Evolutionary conservation across 108 stramenopile species (phyloP).

Genomic region (Conticribra guillardii): DNA sequence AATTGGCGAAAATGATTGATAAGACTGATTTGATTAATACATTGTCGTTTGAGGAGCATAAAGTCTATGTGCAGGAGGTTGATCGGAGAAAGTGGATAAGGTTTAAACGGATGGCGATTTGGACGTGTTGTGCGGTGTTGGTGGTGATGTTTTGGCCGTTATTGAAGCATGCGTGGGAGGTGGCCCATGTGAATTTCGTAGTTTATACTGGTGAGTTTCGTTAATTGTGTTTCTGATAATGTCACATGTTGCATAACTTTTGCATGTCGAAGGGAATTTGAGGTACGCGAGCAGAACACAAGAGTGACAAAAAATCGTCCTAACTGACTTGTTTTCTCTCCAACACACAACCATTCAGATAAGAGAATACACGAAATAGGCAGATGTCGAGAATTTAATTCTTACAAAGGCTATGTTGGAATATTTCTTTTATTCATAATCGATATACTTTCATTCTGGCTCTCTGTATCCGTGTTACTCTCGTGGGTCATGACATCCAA

Average conservation of each 20-base stretch:
- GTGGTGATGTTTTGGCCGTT: constrained; percentile 78
- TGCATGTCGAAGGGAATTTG: too few species aligned
- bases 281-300: not conserved
- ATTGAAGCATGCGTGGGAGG: constrained; percentile 59
- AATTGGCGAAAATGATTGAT: constrained; percentile 84
- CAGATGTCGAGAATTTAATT: constrained; percentile 66
- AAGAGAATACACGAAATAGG: constrained; percentile 68
- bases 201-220: constrained; percentile 64
- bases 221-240: constrained; percentile 1
- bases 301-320: not conserved
- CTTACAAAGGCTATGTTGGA: constrained; percentile 59
- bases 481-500: constrained; percentile 76
- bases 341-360: constrained; percentile 35
- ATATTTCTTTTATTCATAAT: constrained; percentile 68
- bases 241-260: not conserved
- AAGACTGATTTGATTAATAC: constrained; percentile 88
- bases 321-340: not conserved
- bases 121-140: constrained; percentile 57
- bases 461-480: constrained; percentile 68
- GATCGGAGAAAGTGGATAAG: constrained; percentile 58
- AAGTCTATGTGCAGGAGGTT: constrained; percentile 53
- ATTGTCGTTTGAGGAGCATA: constrained; percentile 83
- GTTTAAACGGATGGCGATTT: constrained; percentile 51
- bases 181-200: constrained; percentile 76
- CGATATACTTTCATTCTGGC: constrained; percentile 75